Conservation (phyloP, 192 early-diverging fungal genomes). For the Gryganskiella cystojenkinii region DNA sequence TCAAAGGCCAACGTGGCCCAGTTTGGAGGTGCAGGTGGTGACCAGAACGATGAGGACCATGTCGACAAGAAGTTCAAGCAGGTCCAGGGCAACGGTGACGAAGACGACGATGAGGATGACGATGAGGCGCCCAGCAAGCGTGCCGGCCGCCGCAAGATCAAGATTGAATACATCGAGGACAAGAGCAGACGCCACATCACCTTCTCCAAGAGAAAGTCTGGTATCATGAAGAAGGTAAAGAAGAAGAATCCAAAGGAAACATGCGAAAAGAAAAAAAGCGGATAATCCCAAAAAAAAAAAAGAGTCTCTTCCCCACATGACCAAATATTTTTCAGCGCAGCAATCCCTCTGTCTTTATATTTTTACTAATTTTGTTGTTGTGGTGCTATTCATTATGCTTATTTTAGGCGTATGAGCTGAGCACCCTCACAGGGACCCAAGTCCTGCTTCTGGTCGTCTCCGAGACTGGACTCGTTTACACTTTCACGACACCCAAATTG, state of each 20-base stretch:
- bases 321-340: too few species aligned
- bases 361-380: background rate
- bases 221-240: constrained; percentile 96
- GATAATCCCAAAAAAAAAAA: background rate
- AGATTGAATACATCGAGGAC: constrained; percentile 96
- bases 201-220: constrained; percentile 96
- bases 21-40: background rate
- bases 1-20: background rate
- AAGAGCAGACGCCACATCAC: constrained; percentile 95
- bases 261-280: background rate
- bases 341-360: background rate
- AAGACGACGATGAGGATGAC: constrained; percentile 73
- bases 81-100: constrained; percentile 62
- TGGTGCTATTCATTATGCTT: too few species aligned
- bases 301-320: too few species aligned
- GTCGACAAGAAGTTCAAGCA: constrained; percentile 54
- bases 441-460: constrained; percentile 93
- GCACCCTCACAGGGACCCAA: constrained; percentile 94
- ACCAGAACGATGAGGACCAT: constrained; percentile 17
- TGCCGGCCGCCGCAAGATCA: constrained; percentile 92
- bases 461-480: constrained; percentile 96
- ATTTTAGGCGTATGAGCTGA: constrained; percentile 87
- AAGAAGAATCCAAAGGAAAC: too few species aligned
- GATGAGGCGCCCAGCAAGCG: constrained; percentile 68
- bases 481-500: constrained; percentile 94